A percentile compares a stretch with the other conserved stretches of the same genome.
phyloP scores from a whole-genome alignment of 257 asterid genomes.

The Solanum chaucha region DNA sequence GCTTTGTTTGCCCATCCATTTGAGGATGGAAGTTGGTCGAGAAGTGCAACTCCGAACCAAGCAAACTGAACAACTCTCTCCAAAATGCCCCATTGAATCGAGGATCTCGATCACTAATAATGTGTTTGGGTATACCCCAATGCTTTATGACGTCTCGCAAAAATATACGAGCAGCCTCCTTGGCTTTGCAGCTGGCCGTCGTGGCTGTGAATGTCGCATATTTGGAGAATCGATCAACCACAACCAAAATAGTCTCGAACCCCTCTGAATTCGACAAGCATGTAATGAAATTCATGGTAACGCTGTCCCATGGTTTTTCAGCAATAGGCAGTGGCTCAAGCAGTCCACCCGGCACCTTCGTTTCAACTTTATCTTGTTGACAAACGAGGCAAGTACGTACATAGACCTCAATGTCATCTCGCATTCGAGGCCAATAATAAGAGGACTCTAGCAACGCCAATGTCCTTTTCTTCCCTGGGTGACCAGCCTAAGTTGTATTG shows the following conservation, averaged over 20 bases:
- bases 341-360: not conserved
- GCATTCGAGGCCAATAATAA: too few relatives aligned
- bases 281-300: not conserved
- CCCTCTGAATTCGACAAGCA: not conserved
- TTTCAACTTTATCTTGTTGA: not conserved
- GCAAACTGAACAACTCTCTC: not conserved
- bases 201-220: not conserved
- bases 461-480: not conserved
- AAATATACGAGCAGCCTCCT: not conserved
- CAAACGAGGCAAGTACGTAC: not conserved
- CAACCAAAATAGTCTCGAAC: not conserved
- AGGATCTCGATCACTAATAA: not conserved
- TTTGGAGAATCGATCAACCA: too few relatives aligned
- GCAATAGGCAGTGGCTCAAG: not conserved
- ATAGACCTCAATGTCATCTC: not conserved
- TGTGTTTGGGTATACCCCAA: too few relatives aligned
- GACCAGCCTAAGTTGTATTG: rapidly evolving
- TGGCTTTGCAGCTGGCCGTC: not conserved
- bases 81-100: not conserved
- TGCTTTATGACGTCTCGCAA: not conserved
- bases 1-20: too few relatives aligned
- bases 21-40: not conserved
- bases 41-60: not conserved
- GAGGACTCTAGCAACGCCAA: not conserved
- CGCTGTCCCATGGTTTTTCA: not conserved